phyloP scores from a whole-genome alignment of 2,329 filamentous ascomycete species.

The Diatrype stigma region DNA sequence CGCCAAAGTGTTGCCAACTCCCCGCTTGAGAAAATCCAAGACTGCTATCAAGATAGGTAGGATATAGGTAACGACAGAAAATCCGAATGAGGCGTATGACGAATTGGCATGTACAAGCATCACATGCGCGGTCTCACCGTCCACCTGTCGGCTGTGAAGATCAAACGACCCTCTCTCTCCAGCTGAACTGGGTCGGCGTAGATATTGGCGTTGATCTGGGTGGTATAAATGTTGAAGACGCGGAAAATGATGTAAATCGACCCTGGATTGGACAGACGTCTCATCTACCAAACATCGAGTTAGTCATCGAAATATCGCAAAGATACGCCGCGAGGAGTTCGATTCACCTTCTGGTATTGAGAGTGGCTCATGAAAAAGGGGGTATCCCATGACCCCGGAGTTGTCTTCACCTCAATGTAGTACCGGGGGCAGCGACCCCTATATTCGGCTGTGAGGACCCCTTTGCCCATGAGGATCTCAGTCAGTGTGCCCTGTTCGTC shows the following conservation, averaged over 20 bases:
- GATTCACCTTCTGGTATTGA: constrained; percentile 38
- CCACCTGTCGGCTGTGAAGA: constrained; percentile 10
- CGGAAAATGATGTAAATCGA: constrained; percentile 17
- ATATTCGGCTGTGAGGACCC: constrained; percentile 29
- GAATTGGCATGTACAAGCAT: too few relatives aligned
- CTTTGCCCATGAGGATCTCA: constrained; percentile 26
- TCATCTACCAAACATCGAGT: neutral
- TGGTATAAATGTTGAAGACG: constrained; percentile 12
- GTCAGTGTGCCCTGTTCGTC: constrained; percentile 34
- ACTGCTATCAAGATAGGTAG: too few relatives aligned
- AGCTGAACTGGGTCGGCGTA: constrained; percentile 13
- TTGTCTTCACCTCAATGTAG: constrained; percentile 50
- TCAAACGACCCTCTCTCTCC: constrained; percentile 3
- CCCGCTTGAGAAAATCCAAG: too few relatives aligned
- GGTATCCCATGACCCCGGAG: constrained; percentile 30
- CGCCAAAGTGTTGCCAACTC: too few relatives aligned
- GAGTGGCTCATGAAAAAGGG: constrained; percentile 44
- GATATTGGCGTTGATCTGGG: constrained; percentile 9
- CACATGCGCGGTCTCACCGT: constrained; percentile 4
- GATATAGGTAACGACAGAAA: too few relatives aligned
- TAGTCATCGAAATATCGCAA: neutral
- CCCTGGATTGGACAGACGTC: neutral
- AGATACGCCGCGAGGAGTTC: neutral
- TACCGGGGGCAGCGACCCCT: constrained; percentile 30
- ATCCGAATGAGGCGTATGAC: too few relatives aligned